phyloP scores from a whole-genome alignment of 306 rosid genomes.

The Cercis canadensis region DNA sequence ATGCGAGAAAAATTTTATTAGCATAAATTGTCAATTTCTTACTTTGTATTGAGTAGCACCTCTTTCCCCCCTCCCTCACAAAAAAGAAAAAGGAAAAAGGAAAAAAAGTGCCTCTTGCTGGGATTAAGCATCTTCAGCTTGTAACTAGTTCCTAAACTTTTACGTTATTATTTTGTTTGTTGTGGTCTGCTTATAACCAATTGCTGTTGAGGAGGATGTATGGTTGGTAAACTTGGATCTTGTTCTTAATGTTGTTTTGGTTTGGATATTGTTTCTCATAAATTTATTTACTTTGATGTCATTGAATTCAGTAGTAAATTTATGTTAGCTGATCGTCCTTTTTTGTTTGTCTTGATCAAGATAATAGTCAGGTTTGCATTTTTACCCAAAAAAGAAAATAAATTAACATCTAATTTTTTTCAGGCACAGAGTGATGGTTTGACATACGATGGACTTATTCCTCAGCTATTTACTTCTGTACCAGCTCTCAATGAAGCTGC shows the following conservation, averaged over 20 bases:
- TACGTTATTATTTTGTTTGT: background rate
- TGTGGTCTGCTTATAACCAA: slow-evolving; percentile 4
- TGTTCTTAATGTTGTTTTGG: slow-evolving; percentile 10
- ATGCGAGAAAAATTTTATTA: slow-evolving; percentile 18
- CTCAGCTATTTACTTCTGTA: slow-evolving; percentile 80
- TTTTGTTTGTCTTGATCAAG: slow-evolving; percentile 26
- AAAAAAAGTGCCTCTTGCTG: background rate
- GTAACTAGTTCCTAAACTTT: slow-evolving; percentile 5
- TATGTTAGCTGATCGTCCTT: slow-evolving; percentile 14
- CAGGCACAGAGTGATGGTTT: slow-evolving; percentile 55
- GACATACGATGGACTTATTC: slow-evolving; percentile 67
- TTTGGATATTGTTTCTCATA: background rate
- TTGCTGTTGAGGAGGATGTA: background rate
- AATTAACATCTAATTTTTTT: slow-evolving; percentile 25
- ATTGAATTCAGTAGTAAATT: slow-evolving; percentile 6
- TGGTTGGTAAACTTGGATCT: slow-evolving; percentile 2
- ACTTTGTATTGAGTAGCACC: slow-evolving; percentile 6
- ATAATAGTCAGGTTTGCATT: background rate
- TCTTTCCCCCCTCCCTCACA: background rate
- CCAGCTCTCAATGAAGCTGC: slow-evolving; percentile 92
- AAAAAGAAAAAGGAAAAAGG: background rate
- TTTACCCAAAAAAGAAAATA: background rate
- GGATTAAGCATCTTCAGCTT: slow-evolving; percentile 22
- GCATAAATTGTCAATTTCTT: slow-evolving; percentile 1
- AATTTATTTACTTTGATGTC: background rate